Conservation (phyloP, 352 stramenopile species). For the Phytophthora tentaculata region DNA sequence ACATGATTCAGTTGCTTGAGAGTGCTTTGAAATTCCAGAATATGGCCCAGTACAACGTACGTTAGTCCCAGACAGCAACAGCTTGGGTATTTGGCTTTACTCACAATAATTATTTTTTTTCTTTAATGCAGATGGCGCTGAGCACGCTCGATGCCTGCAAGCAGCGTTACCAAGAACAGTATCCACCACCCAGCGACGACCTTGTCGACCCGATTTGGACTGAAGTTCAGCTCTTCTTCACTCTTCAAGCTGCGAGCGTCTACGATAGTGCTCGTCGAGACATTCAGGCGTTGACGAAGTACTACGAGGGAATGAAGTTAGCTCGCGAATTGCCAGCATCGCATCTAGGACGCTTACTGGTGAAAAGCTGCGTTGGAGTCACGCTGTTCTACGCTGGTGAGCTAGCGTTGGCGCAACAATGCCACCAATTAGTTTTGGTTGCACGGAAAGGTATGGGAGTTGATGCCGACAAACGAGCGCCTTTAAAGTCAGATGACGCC, state of each 20-base stretch:
- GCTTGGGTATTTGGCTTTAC: not conserved
- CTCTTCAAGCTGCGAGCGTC: conserved; percentile 54
- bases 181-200: conserved; percentile 3
- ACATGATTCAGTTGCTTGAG: conserved; percentile 58
- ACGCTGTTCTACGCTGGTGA: conserved; percentile 66
- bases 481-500: conserved; percentile 8
- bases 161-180: conserved; percentile 39
- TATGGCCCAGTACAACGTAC: conserved; percentile 62
- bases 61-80: conserved; percentile 2
- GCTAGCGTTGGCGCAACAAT: conserved; percentile 52
- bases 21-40: conserved; percentile 73
- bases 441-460: conserved; percentile 28
- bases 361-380: conserved; percentile 59
- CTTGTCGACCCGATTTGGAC: conserved; percentile 14
- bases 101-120: not conserved
- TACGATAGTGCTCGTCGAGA: conserved; percentile 63
- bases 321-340: conserved; percentile 39
- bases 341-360: conserved; percentile 47
- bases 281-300: conserved; percentile 51
- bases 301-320: conserved; percentile 58
- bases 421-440: conserved; percentile 59
- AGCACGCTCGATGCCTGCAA: conserved; percentile 54
- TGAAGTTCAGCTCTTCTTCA: conserved; percentile 64
- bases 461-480: conserved; percentile 11
- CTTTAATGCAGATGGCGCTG: conserved; percentile 60